Evolutionary conservation across 345 rosid species (phyloP), one percentile per base, ranked within the genome.

Genomic region (Murraya koenigii): DNA sequence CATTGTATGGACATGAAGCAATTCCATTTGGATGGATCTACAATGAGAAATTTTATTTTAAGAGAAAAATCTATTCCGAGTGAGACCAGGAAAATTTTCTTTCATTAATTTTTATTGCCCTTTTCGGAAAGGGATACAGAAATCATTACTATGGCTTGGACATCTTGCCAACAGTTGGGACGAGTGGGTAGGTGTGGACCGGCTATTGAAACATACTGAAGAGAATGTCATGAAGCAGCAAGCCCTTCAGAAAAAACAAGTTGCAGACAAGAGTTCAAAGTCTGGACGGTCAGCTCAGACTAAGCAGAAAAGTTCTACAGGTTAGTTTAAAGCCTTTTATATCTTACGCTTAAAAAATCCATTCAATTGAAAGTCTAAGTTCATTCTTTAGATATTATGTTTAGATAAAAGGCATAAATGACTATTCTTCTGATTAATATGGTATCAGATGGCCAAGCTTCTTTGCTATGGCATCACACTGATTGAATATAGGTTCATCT

Each of bases 101-200:
- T 84, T 80, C 74, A 52, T 85, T 85, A 77, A 82, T 77, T 75
- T 79, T 73, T 70, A 84, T 75, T 74, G 80, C 68, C 79, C 67
- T 82, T 80, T 63, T 23, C 28, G 63, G 71, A 79, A 83, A 83
- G 87, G 72, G 76, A 75, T 71, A 78, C 58, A 28, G 72, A 70
- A 82, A 82, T 74, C 77, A 82, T 78, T 63, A 75, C 62, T 61
- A 76, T 86, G 85, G 88, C 76, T 86, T 88, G 87, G 81, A 83
- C 85, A 86, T 85, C 65, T 80, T 86, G 83, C 80, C 79, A 82
- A 83, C 97, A 94, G 98, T 79, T 96, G 97, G 99, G 98, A 96
- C 77, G 98, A 96, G 83, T 94, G 99, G 99, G 95, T 92, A 81
- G 93, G 91, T 1, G 79, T 71, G 17, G 97, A 92, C 22, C 90